Percentiles rank a stretch among this genome's conserved stretches.
These are phyloP conservation scores for Spergularia bocconei DNA, from an alignment of 148 eudicot genomes.

Conservation along the genomic window DNA sequence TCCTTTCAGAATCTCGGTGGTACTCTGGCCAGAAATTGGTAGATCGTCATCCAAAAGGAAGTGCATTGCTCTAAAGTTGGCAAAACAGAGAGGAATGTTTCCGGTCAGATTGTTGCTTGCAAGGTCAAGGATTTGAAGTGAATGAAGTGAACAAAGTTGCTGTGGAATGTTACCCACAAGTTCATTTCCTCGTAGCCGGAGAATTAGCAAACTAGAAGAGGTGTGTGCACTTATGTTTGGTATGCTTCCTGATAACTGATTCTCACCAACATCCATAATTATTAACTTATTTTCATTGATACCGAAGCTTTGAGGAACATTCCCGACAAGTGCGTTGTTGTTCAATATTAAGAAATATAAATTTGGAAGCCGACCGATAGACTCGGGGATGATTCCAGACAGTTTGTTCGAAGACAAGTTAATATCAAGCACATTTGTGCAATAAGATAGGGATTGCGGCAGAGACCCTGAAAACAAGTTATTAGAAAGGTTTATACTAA, in stretches of 20 bases:
- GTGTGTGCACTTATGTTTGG: conserved; percentile 19
- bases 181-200: conserved; percentile 28
- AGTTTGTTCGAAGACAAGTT: conserved; percentile 35
- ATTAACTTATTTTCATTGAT: background rate
- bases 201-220: background rate
- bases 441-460: background rate
- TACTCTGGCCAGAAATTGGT: too few species aligned
- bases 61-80: conserved; percentile 20
- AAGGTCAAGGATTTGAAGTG: conserved; percentile 36
- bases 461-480: conserved; percentile 5
- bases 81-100: conserved; percentile 33
- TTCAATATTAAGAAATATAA: conserved; percentile 22
- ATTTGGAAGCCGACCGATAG: background rate
- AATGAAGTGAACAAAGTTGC: conserved; percentile 18
- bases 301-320: conserved; percentile 18
- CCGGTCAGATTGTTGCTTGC: conserved; percentile 36
- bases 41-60: background rate
- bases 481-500: conserved; percentile 9
- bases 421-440: background rate
- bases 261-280: conserved; percentile 41
- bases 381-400: conserved; percentile 31
- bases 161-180: conserved; percentile 39
- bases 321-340: conserved; percentile 36
- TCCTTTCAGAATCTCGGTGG: conserved; percentile 26
- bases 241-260: conserved; percentile 29